Base-by-base conservation (phyloP, 257 asterid species). In the Ilex asprella region DNA sequence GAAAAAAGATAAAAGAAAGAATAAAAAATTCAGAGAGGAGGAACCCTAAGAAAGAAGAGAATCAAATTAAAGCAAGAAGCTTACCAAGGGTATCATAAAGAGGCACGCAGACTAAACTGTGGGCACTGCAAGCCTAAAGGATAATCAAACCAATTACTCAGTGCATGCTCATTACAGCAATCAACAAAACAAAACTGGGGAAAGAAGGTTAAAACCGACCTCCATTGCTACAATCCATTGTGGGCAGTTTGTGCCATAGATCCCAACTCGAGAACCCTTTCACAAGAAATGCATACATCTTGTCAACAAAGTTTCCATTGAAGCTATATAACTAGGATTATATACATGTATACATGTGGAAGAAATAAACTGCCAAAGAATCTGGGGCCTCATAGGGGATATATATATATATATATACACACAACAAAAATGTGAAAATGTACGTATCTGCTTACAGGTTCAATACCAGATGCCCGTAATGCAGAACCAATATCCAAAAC, bases 161-260 rank as follows among this genome's bases (percentile, higher is more conserved):
- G 35, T 57, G 46, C 21, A 29, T 43, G 35, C 41, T 59, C 6
- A 21, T 53, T 39, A 57, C 12, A 47, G 2, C 50, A 16, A 1
- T 14, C 11, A 14, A 27, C 47, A 56, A 16, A 54, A 50, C 16
- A 30, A 55, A 16, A 30, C 7, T 11, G 14, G 43, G 30, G 59
- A 58, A 69, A 62, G 9, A 16, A 21, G 60, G 55, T 55, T 1
- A 5, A 51, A 61, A 66, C 84, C 62, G 60, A 82, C 99, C 99
- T 89, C 91, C 99, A 92, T 89, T 16, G 96, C 95, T 58, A 92
- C 96, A 63, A 92, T 85, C 99, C 99, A 92, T 73, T 92, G 95
- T 62, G 99, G 97, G 77, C 97, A 92, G 66, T 92, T 92, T 32
- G 88, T 32, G 59, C 99, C 97, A 73, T 92, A 92, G 43, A 92